Base-by-base conservation (phyloP, 2,329 filamentous ascomycete species). In the Aspergillus unguis region DNA sequence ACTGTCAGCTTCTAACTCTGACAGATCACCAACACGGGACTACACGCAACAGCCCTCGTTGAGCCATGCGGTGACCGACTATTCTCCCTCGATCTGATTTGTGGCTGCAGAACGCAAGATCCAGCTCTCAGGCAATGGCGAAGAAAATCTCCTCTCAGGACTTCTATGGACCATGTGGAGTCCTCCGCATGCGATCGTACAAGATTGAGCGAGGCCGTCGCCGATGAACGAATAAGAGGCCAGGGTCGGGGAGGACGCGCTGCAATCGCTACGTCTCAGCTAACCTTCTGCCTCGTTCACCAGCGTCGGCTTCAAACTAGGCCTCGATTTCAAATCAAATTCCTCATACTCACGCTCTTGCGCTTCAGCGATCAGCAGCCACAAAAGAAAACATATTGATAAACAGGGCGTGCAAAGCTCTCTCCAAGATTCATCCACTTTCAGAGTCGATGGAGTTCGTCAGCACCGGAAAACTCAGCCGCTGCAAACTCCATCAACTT, bases 51-150 rank as follows among this genome's bases (percentile, higher is more conserved):
- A 29, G 23, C 9, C 42, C 42, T 33, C 29, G 7, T 11, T 28
- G 4, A 44, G 42, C 42, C 42, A 44, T 25, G 42, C 29, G 42
- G 25, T 44, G 28, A 31, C 29, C n/a, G 6, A 31, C 6, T 11
- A 27, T n/a, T 27, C 28, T 25, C 6, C 31, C 25, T 37, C 11
- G 25, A 46, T 46, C 44, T 37, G 44, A 37, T 46, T 46, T 46
- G 44, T 37, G 44, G 33, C 33, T 46, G 44, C 44, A 36, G 6
- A 8, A 45, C 37, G 32, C 32, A 33, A 46, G 33, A 46, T 46
- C 26, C 33, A 35, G 33, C 29, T 35, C 25, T 17, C 42, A 33
- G 29, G 11, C 26, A 25, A 29, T 2, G 23, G 26, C 27, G 26
- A 46, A 29, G 31, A 46, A 17, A 29, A 37, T 23, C 44, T 23